These are phyloP conservation scores for Pseudocercospora eumusae DNA, from an alignment of 2,329 filamentous ascomycete species.

Conservation along the genomic window DNA sequence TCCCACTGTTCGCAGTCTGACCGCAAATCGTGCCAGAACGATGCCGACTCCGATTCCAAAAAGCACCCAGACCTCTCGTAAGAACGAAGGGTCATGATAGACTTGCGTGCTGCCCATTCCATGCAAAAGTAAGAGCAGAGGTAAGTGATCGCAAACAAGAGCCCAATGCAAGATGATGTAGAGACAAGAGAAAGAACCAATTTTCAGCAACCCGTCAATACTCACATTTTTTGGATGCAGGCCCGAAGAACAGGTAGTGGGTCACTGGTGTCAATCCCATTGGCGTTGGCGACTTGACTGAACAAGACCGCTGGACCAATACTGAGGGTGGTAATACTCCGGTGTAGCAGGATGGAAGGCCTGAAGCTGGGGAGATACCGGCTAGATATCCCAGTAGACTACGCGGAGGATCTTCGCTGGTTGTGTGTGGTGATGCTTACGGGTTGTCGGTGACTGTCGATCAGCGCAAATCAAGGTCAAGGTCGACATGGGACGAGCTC, in stretches of 20 bases:
- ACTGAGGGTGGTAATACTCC: background rate
- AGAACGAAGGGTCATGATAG: conserved; percentile 28
- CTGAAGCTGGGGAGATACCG: conserved; percentile 1
- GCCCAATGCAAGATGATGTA: conserved; percentile 1
- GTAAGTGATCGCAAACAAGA: background rate
- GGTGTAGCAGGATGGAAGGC: background rate
- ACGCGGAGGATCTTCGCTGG: conserved; percentile 10
- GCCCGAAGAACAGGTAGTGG: background rate
- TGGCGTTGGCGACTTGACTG: background rate
- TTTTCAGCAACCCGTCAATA: background rate
- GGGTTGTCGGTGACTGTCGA: background rate
- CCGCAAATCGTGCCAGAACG: conserved; percentile 40
- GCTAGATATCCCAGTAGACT: background rate
- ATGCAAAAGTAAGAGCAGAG: conserved; percentile 4
- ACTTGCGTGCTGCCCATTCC: conserved; percentile 29
- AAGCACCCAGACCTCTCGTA: conserved; percentile 30
- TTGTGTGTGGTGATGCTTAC: too few species aligned
- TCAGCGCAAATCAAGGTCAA: background rate
- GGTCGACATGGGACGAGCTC: background rate
- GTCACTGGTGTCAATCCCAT: background rate
- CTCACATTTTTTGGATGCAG: background rate
- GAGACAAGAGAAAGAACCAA: background rate
- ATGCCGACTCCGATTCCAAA: conserved; percentile 40
- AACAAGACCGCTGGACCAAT: background rate
- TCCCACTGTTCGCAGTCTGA: conserved; percentile 45